These are phyloP conservation scores for Neoscytalidium dimidiatum DNA, from an alignment of 2,329 filamentous ascomycete species.

Conservation along the genomic window DNA sequence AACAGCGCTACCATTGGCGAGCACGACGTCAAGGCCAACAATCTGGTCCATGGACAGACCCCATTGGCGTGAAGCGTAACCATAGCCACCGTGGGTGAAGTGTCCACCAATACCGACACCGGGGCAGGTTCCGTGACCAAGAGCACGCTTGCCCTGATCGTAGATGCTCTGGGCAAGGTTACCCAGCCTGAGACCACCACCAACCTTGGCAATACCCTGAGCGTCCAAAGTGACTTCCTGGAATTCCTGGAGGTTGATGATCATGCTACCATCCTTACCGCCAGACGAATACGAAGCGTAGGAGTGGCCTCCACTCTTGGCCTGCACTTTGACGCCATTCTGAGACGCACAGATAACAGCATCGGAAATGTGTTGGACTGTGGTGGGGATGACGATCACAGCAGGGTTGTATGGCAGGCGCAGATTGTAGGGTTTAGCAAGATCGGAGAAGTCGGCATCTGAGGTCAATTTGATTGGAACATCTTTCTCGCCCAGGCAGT, in stretches of 20 bases:
- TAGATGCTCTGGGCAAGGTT: conserved; percentile 38
- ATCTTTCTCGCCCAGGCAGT: conserved; percentile 36
- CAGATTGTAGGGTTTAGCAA: conserved; percentile 40
- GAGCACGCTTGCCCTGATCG: conserved; percentile 39
- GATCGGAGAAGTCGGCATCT: conserved; percentile 22
- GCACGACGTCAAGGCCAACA: conserved; percentile 38
- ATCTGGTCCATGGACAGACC: conserved; percentile 39
- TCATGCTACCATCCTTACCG: conserved; percentile 51
- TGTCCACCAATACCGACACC: conserved; percentile 43
- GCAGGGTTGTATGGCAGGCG: conserved; percentile 47
- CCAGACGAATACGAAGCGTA: conserved; percentile 57
- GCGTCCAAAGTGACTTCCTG: conserved; percentile 46
- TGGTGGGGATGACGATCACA: conserved; percentile 59
- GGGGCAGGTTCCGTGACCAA: conserved; percentile 57
- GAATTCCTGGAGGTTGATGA: conserved; percentile 51
- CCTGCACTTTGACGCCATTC: conserved; percentile 57
- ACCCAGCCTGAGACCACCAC: conserved; percentile 53
- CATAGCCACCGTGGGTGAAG: conserved; percentile 39
- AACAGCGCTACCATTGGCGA: conserved; percentile 41
- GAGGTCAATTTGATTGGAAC: conserved; percentile 29
- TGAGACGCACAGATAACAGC: conserved; percentile 60
- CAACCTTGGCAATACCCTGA: conserved; percentile 46
- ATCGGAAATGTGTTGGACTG: conserved; percentile 55
- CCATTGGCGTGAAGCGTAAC: conserved; percentile 37
- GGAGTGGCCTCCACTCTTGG: conserved; percentile 65